phyloP scores from a whole-genome alignment of 768 basidiomycete species.

The Russula earlei region DNA sequence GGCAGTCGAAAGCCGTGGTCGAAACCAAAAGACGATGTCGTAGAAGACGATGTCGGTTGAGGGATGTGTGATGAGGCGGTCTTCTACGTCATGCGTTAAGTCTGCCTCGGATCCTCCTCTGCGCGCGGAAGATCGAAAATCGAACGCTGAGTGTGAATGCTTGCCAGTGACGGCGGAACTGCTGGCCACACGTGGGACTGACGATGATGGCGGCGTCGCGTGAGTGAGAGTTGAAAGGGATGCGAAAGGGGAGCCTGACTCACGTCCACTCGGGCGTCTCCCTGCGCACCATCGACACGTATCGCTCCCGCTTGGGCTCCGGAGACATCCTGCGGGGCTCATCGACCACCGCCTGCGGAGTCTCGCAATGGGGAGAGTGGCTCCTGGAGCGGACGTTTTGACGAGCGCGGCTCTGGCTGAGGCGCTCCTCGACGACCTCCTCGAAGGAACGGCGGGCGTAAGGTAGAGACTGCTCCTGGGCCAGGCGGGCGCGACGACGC shows the following conservation, averaged over 20 bases:
- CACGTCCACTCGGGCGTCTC: constrained; percentile 19
- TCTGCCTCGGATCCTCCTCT: constrained; percentile 29
- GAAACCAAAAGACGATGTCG: constrained; percentile 12
- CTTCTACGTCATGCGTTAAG: constrained; percentile 7
- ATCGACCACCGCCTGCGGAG: background rate
- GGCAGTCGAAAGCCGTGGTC: constrained; percentile 16
- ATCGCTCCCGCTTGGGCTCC: constrained; percentile 9
- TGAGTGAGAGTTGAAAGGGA: constrained; percentile 1
- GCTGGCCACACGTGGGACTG: constrained; percentile 51
- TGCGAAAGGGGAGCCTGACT: constrained; percentile 1
- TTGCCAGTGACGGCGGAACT: constrained; percentile 51
- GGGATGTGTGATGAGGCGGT: background rate
- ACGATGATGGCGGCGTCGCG: background rate
- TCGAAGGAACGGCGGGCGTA: constrained; percentile 17
- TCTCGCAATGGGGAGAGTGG: constrained; percentile 10
- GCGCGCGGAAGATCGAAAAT: constrained; percentile 48
- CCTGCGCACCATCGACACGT: background rate
- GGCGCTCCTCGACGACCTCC: constrained; percentile 4
- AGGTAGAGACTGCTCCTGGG: constrained; percentile 8
- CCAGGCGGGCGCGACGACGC: constrained; percentile 17
- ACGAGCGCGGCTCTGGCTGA: background rate
- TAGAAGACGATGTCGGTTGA: constrained; percentile 4
- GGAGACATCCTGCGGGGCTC: background rate
- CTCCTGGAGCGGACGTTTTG: constrained; percentile 15
- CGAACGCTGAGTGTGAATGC: constrained; percentile 45